Evolutionary conservation across 352 stramenopile genomes (phyloP), one percentile per base, ranked within the genome.

Genomic region (Phytophthora hybrid): DNA sequence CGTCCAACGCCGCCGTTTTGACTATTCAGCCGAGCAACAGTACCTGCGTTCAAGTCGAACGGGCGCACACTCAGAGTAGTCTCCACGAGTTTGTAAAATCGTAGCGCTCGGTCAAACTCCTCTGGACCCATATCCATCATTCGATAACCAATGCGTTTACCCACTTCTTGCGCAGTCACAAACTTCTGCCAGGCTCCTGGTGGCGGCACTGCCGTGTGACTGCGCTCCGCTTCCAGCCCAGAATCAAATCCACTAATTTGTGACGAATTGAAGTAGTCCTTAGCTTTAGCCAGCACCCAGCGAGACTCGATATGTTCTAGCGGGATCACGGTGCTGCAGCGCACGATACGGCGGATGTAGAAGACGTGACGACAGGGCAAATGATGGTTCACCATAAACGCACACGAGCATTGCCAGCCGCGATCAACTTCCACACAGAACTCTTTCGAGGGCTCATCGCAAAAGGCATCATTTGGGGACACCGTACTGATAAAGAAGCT

Each of bases 11-110:
- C 49, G 39, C 54, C 23, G 8, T n/a, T 19, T 9, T 71, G 46
- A 26, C 39, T 58, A n/a, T 64, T 64, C 4, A 75, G 56, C 5
- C 55, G 58, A 1, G 63, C 63, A 9, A 63, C 44, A 19, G 37
- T 59, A 11, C 57, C 55, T 41, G 68, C 34, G 19, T 74, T 71
- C 54, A 80, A 49, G 29, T 71, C 63, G 52, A 80, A 80, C 19
- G 73, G 73, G 58, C 69, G 69, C 39, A 70, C 55, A 61, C 69
- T 75, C 41, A 82, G 54, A 18, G 65, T 77, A 8, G 71, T 71
- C 68, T 82, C 76, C 18, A 82, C 76, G 7, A 79, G 72, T 21
- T 79, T 78, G 60, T 82, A 82, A 54, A 79, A 82, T n/a, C 60
- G 63, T 21, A 82, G 14, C 0, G 63, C 71, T 21, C 61, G 71